These are phyloP conservation scores for Begonia masoniana DNA, from an alignment of 306 rosid species.

Conservation along the genomic window DNA sequence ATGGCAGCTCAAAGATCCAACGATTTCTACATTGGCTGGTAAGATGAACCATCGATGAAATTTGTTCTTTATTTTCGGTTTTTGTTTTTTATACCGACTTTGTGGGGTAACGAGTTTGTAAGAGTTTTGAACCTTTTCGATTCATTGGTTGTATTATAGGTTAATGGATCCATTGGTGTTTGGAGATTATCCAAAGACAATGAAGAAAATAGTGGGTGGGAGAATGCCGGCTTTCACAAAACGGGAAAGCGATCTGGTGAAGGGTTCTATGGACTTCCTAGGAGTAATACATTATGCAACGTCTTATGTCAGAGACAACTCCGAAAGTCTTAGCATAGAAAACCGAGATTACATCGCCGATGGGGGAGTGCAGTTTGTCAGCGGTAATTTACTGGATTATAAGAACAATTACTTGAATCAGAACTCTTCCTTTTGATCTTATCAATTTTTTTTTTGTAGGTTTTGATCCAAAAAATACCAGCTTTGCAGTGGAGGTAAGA, in stretches of 20 bases:
- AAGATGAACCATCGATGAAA: conserved; percentile 5
- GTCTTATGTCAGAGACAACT: conserved; percentile 17
- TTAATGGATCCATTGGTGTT: conserved; percentile 42
- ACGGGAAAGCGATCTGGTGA: conserved; percentile 29
- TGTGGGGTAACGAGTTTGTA: too few species aligned
- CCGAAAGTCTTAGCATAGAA: conserved; percentile 11
- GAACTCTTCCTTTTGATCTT: not conserved
- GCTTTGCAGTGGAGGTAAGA: conserved; percentile 20
- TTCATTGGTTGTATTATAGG: conserved; percentile 20
- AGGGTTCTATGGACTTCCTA: conserved; percentile 50
- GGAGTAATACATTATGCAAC: conserved; percentile 32
- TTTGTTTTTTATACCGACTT: not conserved
- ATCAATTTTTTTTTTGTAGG: not conserved
- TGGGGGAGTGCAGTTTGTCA: conserved; percentile 11
- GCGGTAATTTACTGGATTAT: conserved; percentile 5
- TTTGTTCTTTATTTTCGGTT: not conserved
- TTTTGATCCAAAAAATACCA: not conserved
- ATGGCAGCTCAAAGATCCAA: conserved; percentile 27
- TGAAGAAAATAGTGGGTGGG: conserved; percentile 41
- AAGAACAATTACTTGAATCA: not conserved
- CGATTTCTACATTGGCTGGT: conserved; percentile 41
- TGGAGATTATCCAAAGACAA: conserved; percentile 52
- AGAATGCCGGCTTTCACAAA: conserved; percentile 45
- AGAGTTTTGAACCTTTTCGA: not conserved
- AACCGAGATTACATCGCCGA: conserved; percentile 23